These are phyloP conservation scores for Nakazawaea sp. DNA, from an alignment of 805 yeast genomes.

Conservation along the genomic window DNA sequence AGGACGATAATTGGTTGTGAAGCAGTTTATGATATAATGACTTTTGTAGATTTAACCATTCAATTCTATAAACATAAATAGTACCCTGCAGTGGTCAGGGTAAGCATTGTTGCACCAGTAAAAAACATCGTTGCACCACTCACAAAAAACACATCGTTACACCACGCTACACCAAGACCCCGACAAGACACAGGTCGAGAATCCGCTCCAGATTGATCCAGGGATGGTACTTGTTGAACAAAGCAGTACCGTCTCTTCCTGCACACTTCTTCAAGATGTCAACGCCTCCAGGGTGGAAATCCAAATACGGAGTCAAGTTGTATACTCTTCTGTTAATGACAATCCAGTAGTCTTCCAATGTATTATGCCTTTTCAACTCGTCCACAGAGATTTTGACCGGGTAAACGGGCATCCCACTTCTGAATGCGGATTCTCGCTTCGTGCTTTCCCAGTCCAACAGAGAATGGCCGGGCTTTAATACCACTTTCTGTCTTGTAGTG, in stretches of 20 bases:
- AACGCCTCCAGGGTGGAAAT: constrained; percentile 92
- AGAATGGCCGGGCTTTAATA: constrained; percentile 71
- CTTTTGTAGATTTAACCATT: too few species aligned
- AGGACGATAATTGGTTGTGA: constrained; percentile 9
- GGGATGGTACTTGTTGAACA: constrained; percentile 63
- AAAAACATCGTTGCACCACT: too few species aligned
- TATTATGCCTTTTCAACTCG: constrained; percentile 53
- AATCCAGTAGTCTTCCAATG: constrained; percentile 78
- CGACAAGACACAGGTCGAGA: constrained; percentile 73
- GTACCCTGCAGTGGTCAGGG: too few species aligned
- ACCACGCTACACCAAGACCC: constrained; percentile 31
- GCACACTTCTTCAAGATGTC: constrained; percentile 72
- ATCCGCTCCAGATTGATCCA: constrained; percentile 82
- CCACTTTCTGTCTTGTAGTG: constrained; percentile 43
- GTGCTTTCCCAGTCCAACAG: constrained; percentile 81
- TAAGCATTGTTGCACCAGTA: too few species aligned
- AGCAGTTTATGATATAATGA: neutral
- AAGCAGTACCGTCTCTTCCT: constrained; percentile 73
- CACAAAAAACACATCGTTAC: too few species aligned
- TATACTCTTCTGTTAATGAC: constrained; percentile 74
- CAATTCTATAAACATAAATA: too few species aligned
- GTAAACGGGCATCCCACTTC: constrained; percentile 46
- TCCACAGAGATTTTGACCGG: constrained; percentile 51
- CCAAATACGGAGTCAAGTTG: constrained; percentile 76
- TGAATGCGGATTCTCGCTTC: constrained; percentile 41